Evolutionary conservation across 441 rosid genomes (phyloP), one percentile per base, ranked within the genome.

Genomic region (Populus hybrid): DNA sequence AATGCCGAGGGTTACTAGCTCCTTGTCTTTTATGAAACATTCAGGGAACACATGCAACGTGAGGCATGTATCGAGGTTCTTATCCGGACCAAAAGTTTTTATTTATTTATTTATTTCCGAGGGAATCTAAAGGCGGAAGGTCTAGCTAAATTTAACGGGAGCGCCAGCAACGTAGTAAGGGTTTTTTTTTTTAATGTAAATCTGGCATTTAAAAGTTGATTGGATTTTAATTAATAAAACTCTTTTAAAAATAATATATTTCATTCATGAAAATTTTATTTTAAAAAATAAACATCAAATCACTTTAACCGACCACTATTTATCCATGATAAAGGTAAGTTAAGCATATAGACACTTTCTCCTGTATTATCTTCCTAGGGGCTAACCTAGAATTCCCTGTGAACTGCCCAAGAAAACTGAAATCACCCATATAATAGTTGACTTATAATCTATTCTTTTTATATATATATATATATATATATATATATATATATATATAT

Each of bases 401-500:
- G 90, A 89, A 87, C 94, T 85, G 94, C 93, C 88, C 91, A 68
- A 90, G 86, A 87, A 80, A 87, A 90, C 93, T 76, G 86, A 88
- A 84, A 77, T 74, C 82, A 86, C 85, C 84, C 76, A 50, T 80
- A 73, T 72, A 75, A 78, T 73, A 24, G 81, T 83, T 81, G 84
- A 82, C 87, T 81, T 82, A 42, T 77, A 63, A 42, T 80, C 46
- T 4, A 10, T 35, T 63, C 14, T 70, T 32, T 26, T 1, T 26
- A 24, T 24, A 24, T 24, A 24, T 26, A 26, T 26, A 26, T 26
- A 26, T 26, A 26, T 26, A 26, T 26, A 26, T 26, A 26, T 26
- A 26, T 26, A 26, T 26, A 24, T 24, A 24, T 24, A 24, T 26
- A 26, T 26, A 26, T 26, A 26, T 26, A 26, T 26, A 26, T 26